Base-by-base conservation (phyloP, 2,329 filamentous ascomycete species). In the Xylaria multiplex region DNA sequence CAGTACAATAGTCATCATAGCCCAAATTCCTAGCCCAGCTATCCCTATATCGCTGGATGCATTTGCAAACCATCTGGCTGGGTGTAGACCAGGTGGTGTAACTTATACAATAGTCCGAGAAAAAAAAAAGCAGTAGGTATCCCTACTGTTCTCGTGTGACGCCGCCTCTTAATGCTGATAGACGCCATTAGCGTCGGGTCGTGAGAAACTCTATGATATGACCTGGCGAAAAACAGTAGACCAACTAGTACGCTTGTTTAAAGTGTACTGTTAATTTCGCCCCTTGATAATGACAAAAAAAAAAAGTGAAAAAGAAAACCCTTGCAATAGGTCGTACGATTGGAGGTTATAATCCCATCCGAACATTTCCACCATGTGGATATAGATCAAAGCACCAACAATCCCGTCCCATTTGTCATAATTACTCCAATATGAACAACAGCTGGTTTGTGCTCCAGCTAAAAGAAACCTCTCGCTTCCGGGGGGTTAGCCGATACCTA, bases 401-500 rank as follows among this genome's bases (percentile, higher is more conserved):
- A 75, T 73, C 75, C 75, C 70, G 59, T 67, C 72, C 74, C 73
- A 64, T 70, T 73, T 71, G 65, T 76, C 75, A 70, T 77, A 53
- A 75, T 69, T 69, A 71, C 70, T 69, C 68, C 66, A 65, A 68
- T 74, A 74, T 71, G 65, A 73, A 75, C 68, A 74, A 71, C 24
- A 52, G 69, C 68, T 64, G 68, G 70, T 70, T 45, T 53, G 14
- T 54, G 46, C 60, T 63, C 69, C 61, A 72, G 59, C 68, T 74
- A 72, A 56, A 73, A 74, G 62, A 74, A 76, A 42, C 70, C 64
- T 66, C 69, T 70, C 53, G 64, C 70, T 32, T 69, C 65, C 50
- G 66, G 69, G 52, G 69, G 67, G 37, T 70, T 49, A 62, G 66
- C 61, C 71, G 59, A 61, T 53, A 52, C 68, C 69, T 81, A 82